A percentile compares a stretch with the other conserved stretches of the same genome.
Evolutionary conservation across 2,329 filamentous ascomycete genomes (phyloP).

Genomic region (Penicillium sp.): DNA sequence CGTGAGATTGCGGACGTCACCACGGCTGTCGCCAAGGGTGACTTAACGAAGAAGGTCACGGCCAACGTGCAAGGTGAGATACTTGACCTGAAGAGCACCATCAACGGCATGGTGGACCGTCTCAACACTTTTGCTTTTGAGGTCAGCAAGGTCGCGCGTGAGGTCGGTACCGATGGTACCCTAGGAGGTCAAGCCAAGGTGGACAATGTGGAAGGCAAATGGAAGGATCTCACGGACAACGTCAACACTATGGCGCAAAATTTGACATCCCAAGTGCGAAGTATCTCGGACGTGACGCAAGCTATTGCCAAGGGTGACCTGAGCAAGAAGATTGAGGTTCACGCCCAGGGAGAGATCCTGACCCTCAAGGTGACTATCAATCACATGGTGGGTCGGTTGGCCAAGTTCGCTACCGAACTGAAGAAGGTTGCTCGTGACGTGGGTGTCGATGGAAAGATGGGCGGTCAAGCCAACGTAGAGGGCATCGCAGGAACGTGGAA

Average conservation of each 20-base stretch:
- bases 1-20: conserved; percentile 97
- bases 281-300: conserved; percentile 91
- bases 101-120: conserved; percentile 68
- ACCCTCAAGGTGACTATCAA: conserved; percentile 96
- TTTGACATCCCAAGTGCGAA: conserved; percentile 70
- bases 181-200: conserved; percentile 66
- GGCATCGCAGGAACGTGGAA: conserved; percentile 95
- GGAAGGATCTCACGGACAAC: conserved; percentile 67
- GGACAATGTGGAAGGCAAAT: conserved; percentile 66
- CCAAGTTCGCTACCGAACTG: conserved; percentile 94
- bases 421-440: conserved; percentile 96
- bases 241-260: conserved; percentile 69
- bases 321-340: conserved; percentile 92
- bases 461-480: conserved; percentile 91
- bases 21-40: conserved; percentile 89
- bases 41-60: conserved; percentile 93
- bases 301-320: conserved; percentile 95
- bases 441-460: conserved; percentile 97
- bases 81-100: conserved; percentile 88
- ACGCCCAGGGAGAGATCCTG: conserved; percentile 92
- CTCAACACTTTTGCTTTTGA: conserved; percentile 66
- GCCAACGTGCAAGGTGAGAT: conserved; percentile 95
- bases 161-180: conserved; percentile 65
- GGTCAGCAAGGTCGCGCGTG: conserved; percentile 65
- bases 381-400: conserved; percentile 95